Conservation (phyloP, 495 filamentous ascomycete species). For the Annulohypoxylon stygium region DNA sequence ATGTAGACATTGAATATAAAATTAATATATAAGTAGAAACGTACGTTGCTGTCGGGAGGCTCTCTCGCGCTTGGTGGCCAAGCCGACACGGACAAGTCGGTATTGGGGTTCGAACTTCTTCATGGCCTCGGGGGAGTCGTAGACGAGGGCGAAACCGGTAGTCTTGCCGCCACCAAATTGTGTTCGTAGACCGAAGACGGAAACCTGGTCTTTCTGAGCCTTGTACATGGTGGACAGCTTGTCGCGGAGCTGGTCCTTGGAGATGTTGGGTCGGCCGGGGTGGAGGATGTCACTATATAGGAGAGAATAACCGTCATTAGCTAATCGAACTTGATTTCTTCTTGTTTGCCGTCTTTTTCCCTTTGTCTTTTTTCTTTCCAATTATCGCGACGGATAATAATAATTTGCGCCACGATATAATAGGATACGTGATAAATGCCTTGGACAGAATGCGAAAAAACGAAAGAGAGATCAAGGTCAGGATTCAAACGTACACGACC, state of each 20-base stretch:
- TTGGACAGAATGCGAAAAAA: background rate
- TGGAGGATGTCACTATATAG: constrained; percentile 93
- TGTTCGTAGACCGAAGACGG: constrained; percentile 97
- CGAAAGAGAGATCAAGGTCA: background rate
- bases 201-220: constrained; percentile 94
- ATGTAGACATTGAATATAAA: background rate
- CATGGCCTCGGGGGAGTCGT: constrained; percentile 95
- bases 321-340: constrained; percentile 55
- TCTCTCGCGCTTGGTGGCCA: constrained; percentile 93
- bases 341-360: background rate
- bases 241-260: constrained; percentile 96
- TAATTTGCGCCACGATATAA: background rate
- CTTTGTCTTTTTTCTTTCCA: background rate
- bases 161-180: constrained; percentile 99
- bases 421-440: background rate
- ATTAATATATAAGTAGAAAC: constrained; percentile 57
- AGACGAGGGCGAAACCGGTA: constrained; percentile 98
- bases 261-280: constrained; percentile 96
- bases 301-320: background rate
- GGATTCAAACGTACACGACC: constrained; percentile 89
- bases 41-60: constrained; percentile 97
- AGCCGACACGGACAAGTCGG: constrained; percentile 91
- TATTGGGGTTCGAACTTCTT: constrained; percentile 99
- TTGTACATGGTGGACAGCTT: constrained; percentile 98
- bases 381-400: background rate